Base-by-base conservation (phyloP, 768 basidiomycete genomes). In the Podaxis rugospora region DNA sequence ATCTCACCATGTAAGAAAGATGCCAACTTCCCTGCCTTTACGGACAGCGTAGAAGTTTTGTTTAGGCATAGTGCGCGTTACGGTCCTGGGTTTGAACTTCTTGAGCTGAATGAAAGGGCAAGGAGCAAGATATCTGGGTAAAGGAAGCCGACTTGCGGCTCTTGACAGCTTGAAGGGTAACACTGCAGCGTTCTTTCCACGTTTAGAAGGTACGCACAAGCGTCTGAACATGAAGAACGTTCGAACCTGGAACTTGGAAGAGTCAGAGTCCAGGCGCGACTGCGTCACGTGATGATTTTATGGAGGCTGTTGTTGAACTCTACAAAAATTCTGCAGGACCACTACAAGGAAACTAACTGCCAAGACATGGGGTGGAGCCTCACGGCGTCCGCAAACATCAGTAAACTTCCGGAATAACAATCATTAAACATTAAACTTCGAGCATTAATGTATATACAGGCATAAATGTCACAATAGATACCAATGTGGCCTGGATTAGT, bases 11-110 rank as follows among this genome's bases (percentile, higher is more conserved):
- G 85, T 81, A 1, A 63, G 61, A 69, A 87, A 95, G 3, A 95
- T 75, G 0, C 93, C 93, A 0, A 86, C 79, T 10, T 67, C 63
- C 37, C 76, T 74, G 9, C 93, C 93, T n/a, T 71, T 76, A 37
- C 75, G 78, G 6, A 96, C 92, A 25, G 91, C 89, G 69, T 93
- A 94, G 70, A 81, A 92, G 3, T 70, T 76, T n/a, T 64, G 74
- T 68, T 82, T 84, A 10, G 67, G 49, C 58, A 69, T 72, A 23
- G 69, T 61, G 53, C 59, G 53, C 32, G 32, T 67, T 66, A 14
- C 25, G 47, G 21, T 5, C 23, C 14, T 69, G 40, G 42, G 49
- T 28, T 61, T 16, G 40, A 23, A 16, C 18, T 49, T 54, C 28
- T n/a, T 61, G 46, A 44, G 37, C 6, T 35, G 14, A 49, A 32